phyloP scores from a whole-genome alignment of 1,284 basidiomycete species.

The Ceratobasidium sp. region DNA sequence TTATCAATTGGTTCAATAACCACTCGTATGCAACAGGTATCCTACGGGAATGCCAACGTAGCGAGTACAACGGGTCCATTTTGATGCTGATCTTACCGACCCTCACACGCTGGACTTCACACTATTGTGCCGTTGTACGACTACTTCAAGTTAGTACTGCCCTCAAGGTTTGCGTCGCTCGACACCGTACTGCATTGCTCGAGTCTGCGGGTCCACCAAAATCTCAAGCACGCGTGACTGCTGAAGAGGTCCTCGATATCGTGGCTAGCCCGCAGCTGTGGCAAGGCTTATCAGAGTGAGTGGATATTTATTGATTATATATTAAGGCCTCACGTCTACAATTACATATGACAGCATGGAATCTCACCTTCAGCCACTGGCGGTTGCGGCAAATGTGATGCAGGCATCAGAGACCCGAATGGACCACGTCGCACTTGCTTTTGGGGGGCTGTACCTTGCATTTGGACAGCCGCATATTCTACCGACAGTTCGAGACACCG shows the following conservation, averaged over 20 bases:
- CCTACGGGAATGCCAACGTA: neutral
- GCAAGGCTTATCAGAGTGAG: too few species aligned
- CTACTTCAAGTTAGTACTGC: neutral
- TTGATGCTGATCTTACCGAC: neutral
- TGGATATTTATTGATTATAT: neutral
- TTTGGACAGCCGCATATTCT: neutral
- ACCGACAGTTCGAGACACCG: conserved; percentile 47
- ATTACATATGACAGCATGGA: too few species aligned
- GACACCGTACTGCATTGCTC: too few species aligned
- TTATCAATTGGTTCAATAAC: neutral
- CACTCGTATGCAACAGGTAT: conserved; percentile 13
- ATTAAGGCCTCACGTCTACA: conserved; percentile 53
- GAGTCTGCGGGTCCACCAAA: too few species aligned
- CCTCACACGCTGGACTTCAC: conserved; percentile 3
- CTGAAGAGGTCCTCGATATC: too few species aligned
- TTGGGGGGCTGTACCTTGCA: conserved; percentile 56
- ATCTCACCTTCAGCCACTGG: conserved; percentile 61
- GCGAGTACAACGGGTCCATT: neutral
- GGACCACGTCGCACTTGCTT: conserved; percentile 59
- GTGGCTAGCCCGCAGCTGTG: too few species aligned
- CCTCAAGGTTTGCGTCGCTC: neutral
- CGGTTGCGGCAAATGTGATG: conserved; percentile 59
- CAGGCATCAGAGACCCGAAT: conserved; percentile 57
- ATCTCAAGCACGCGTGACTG: too few species aligned
- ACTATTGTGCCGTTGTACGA: neutral